Conservation (phyloP, 257 asterid species). For the Ophiorrhiza pumila region DNA sequence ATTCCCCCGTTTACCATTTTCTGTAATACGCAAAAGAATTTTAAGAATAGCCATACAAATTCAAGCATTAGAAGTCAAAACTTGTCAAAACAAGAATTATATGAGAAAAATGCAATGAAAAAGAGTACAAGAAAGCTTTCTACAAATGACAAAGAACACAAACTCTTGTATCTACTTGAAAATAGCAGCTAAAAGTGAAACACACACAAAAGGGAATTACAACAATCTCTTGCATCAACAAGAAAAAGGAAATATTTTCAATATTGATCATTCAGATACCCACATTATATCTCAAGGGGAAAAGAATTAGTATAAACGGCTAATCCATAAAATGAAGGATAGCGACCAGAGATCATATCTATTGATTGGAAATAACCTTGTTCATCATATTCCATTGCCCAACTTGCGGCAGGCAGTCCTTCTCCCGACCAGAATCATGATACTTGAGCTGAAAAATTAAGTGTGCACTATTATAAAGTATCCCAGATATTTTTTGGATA, state of each 20-base stretch:
- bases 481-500: too few species aligned
- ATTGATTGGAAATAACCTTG: slow-evolving; percentile 45
- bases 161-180: background rate
- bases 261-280: background rate
- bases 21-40: slow-evolving; percentile 31
- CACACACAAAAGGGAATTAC: background rate
- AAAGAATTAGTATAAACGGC: background rate
- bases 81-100: background rate
- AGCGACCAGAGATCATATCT: background rate
- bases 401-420: slow-evolving; percentile 85
- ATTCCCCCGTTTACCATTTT: slow-evolving; percentile 96
- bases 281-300: too few species aligned
- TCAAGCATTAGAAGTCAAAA: background rate
- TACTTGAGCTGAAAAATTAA: slow-evolving; percentile 66
- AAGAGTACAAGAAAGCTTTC: background rate
- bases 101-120: background rate
- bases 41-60: background rate
- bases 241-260: background rate
- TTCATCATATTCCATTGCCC: slow-evolving; percentile 99
- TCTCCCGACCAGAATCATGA: slow-evolving; percentile 92
- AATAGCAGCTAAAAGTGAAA: too few species aligned
- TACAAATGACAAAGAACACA: background rate
- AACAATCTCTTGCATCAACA: background rate
- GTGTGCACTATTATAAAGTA: background rate
- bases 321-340: background rate